Evolutionary conservation across 1,284 basidiomycete genomes (phyloP), one percentile per base, ranked within the genome.

Genomic region (Pholiota adiposa): DNA sequence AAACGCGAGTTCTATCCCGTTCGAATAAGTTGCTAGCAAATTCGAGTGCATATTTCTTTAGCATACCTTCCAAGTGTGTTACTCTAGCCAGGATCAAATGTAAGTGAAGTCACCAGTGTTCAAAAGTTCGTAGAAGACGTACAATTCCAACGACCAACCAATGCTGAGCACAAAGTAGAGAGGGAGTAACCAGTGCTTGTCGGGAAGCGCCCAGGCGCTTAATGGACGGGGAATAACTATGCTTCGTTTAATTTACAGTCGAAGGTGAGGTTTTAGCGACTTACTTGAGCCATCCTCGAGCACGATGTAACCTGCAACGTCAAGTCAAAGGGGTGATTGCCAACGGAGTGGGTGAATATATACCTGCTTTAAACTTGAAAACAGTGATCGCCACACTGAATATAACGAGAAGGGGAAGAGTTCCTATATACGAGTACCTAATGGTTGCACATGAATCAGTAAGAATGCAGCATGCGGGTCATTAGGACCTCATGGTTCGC

Each of bases 101-200:
- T 44, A 27, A 57, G 23, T n/a, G 11, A 44, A 53, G 5, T 34
- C 11, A 16, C 48, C 58, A 43, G 54, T 36, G 18, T 33, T 56
- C 33, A 57, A 51, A 40, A n/a, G 34, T n/a, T n/a, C n/a, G 9
- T 18, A 62, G 43, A 23, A 9, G 25, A 53, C 82, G 60, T 69
- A 92, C 90, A 90, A 73, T 72, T 92, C 90, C 43, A 91, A 79
- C 11, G 83, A 81, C 89, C 90, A 92, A 7, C 79, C 88, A 19
- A 83, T 66, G 68, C 87, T 88, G 58, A 92, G 79, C 3, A 88
- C 69, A 63, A 92, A 87, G 59, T 85, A 81, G 18, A 92, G 75
- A 0, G 88, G 88, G 12, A 91, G 73, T 23, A 92, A 67, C 84
- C 85, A 88, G 60, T 66, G 70, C 54, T 70, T 78, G 68, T 82